These are phyloP conservation scores for Coccomyxa subellipsoidea DNA, from an alignment of 163 green algal species.

Conservation along the genomic window DNA sequence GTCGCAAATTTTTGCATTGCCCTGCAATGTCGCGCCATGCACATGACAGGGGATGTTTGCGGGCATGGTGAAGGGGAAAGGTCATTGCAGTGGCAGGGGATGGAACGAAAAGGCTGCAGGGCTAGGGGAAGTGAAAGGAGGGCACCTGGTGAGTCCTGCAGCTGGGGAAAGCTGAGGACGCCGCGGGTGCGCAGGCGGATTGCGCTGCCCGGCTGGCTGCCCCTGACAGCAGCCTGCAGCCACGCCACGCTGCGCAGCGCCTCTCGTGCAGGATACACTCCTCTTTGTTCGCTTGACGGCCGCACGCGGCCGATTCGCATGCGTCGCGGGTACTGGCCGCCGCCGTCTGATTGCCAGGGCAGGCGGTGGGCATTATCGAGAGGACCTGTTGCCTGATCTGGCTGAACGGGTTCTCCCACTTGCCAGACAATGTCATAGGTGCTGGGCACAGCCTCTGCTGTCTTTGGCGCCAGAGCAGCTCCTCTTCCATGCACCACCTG, in stretches of 20 bases:
- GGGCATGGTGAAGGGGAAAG: too few relatives aligned
- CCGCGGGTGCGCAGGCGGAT: slow-evolving; percentile 10
- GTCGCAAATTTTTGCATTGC: too few relatives aligned
- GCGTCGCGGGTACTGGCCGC: not conserved
- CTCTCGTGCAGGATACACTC: not conserved
- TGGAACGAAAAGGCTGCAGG: too few relatives aligned
- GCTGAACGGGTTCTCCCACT: not conserved
- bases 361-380: not conserved
- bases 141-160: slow-evolving; percentile 7
- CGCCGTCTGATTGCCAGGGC: not conserved
- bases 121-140: too few relatives aligned
- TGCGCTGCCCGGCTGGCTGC: not conserved
- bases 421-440: slow-evolving; percentile 5
- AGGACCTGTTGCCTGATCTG: not conserved
- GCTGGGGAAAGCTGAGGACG: slow-evolving; percentile 17
- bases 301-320: not conserved
- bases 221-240: not conserved
- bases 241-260: slow-evolving; percentile 13
- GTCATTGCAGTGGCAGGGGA: too few relatives aligned
- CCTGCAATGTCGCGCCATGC: too few relatives aligned
- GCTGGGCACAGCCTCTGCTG: not conserved
- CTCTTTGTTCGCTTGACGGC: not conserved
- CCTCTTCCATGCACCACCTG: not conserved
- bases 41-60: too few relatives aligned
- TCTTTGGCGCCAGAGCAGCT: not conserved